These are phyloP conservation scores for Ophiobolus disseminans DNA, from an alignment of 2,329 filamentous ascomycete genomes.

Conservation along the genomic window DNA sequence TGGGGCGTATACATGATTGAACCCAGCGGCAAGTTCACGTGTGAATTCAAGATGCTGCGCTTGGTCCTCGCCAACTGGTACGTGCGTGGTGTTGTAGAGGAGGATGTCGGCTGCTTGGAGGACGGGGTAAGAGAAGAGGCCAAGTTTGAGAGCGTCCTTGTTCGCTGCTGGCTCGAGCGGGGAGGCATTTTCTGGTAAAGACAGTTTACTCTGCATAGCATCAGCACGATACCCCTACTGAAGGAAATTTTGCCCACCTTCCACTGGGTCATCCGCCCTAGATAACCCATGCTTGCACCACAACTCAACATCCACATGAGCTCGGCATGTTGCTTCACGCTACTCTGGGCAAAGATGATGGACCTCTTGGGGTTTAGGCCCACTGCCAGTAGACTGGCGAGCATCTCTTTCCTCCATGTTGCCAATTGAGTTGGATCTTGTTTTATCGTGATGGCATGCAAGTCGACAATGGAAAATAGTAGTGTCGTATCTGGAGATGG, in stretches of 20 bases:
- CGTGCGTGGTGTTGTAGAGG: constrained; percentile 84
- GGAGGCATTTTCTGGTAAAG: constrained; percentile 65
- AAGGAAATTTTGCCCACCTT: constrained; percentile 68
- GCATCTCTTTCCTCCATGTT: constrained; percentile 72
- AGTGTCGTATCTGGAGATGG: constrained; percentile 65
- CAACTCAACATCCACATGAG: constrained; percentile 98
- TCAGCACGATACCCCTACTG: neutral
- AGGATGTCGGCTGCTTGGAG: constrained; percentile 94
- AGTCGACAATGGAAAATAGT: constrained; percentile 87
- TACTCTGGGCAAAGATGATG: constrained; percentile 82
- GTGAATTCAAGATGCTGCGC: constrained; percentile 93
- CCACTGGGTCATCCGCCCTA: constrained; percentile 99
- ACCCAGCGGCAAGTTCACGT: constrained; percentile 82
- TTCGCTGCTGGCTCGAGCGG: constrained; percentile 59
- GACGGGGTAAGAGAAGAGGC: constrained; percentile 94
- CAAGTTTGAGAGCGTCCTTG: constrained; percentile 76
- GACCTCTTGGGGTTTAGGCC: constrained; percentile 80
- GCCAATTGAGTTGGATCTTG: constrained; percentile 69
- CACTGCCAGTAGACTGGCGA: constrained; percentile 82
- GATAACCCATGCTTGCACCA: constrained; percentile 86
- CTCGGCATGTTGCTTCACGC: constrained; percentile 80
- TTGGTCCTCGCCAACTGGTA: constrained; percentile 97
- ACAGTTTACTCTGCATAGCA: constrained; percentile 67
- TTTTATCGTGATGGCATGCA: constrained; percentile 84
- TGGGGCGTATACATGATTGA: constrained; percentile 79